Evolutionary conservation across 352 stramenopile genomes (phyloP), one percentile per base, ranked within the genome.

Genomic region (Pilasporangium apinafurcum): DNA sequence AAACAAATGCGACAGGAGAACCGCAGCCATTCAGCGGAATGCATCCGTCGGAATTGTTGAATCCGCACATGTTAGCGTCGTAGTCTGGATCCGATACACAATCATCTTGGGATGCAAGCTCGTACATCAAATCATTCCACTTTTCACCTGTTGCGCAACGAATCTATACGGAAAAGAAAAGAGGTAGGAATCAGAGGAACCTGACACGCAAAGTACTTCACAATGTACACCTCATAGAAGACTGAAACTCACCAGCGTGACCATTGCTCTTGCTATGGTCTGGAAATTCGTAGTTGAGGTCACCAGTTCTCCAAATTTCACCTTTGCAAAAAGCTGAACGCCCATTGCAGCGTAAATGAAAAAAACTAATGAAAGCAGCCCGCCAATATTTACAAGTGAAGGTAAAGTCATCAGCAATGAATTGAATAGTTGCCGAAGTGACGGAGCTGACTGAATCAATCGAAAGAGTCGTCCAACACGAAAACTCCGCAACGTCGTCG

Each of bases 51-150:
- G 56, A 45, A 40, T 66, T 66, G 25, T 53, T 76, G 42, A 88
- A 78, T 3, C 72, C 74, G 44, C 79, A 93, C 40, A 86, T 72
- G 5, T 59, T 37, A 4, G 61, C 45, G 34, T 90, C 54, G 44
- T 75, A 76, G 33, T 51, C 24, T 7, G 66, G 72, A 22, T 90
- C 75, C 34, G 51, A 10, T 10, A 51, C 43, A 27, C 67, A 86
- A 17, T 68, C 46, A 4, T 75, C 47, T 36, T 74, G 53, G 18
- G 65, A 66, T 10, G 83, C 67, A 4, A 96, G 56, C 35, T 92
- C 86, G 53, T 88, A 84, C 82, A 97, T 96, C 44, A 96, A 66
- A 20, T 83, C 68, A 52, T 97, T 96, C 88, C 90, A 98, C 12
- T 74, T 73, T 53, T 98, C 91, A 12, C 92, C 92, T 1, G 92